Evolutionary conservation across 169 alveolate species (phyloP).

Genomic region (Eimeria falciformis): DNA sequence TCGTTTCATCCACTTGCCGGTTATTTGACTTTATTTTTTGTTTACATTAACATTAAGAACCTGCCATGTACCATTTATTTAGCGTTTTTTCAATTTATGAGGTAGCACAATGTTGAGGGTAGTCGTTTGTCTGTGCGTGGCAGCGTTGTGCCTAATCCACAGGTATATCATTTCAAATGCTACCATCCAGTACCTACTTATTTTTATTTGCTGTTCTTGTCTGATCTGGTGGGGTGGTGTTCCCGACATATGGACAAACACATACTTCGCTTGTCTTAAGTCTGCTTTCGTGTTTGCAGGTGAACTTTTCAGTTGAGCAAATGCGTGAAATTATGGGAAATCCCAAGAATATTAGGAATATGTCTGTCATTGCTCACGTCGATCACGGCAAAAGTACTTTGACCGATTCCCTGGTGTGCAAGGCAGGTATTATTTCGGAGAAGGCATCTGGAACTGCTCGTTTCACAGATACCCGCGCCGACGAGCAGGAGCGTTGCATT

Average conservation of each 20-base stretch:
- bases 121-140: too few species aligned
- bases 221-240: not conserved
- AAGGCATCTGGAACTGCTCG: constrained; percentile 99
- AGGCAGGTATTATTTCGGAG: constrained; percentile 99
- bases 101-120: too few species aligned
- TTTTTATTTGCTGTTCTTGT: not conserved
- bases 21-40: too few species aligned
- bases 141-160: too few species aligned
- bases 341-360: constrained; percentile 98
- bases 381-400: constrained; percentile 99
- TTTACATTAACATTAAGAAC: too few species aligned
- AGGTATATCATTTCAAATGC: too few species aligned
- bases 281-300: constrained; percentile 66
- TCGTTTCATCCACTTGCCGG: too few species aligned
- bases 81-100: too few species aligned
- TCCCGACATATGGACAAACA: not conserved
- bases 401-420: constrained; percentile 98
- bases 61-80: too few species aligned
- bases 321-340: constrained; percentile 99
- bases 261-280: not conserved
- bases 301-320: constrained; percentile 99
- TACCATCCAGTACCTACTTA: not conserved
- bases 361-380: constrained; percentile 99
- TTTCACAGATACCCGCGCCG: constrained; percentile 99
- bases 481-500: constrained; percentile 99